phyloP scores from a whole-genome alignment of 2,329 filamentous ascomycete genomes.

The Epichloe glyceriae region DNA sequence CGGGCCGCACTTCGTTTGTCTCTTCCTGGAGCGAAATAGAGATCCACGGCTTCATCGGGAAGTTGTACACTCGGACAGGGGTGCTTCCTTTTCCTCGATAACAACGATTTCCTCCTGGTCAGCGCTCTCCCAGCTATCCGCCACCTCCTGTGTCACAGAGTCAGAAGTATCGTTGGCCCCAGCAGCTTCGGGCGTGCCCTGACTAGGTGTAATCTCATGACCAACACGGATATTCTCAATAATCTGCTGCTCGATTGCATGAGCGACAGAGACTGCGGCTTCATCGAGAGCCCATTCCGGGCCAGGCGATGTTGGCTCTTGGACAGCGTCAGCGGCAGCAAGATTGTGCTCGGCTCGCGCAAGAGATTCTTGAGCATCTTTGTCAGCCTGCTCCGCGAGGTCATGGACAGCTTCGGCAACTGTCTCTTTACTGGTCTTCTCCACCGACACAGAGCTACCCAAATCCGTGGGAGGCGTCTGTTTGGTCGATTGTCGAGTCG shows the following conservation, averaged over 20 bases:
- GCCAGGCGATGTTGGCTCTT: conserved; percentile 22
- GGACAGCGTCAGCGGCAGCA: conserved; percentile 25
- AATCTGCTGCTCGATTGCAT: conserved; percentile 9
- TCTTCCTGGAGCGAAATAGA: conserved; percentile 62
- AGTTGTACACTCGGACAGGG: conserved; percentile 78
- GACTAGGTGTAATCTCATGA: conserved; percentile 36
- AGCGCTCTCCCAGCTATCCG: conserved; percentile 86
- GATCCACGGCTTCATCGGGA: conserved; percentile 93
- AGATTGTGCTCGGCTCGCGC: conserved; percentile 40
- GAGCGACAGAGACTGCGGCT: not conserved
- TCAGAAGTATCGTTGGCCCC: conserved; percentile 36
- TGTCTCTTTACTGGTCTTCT: conserved; percentile 51
- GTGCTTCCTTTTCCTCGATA: conserved; percentile 52
- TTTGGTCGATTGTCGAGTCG: conserved; percentile 11
- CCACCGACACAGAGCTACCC: conserved; percentile 19
- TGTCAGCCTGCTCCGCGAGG: conserved; percentile 40
- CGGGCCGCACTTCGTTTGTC: conserved; percentile 40
- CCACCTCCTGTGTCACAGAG: conserved; percentile 41
- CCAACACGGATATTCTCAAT: conserved; percentile 32
- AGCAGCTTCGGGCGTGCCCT: conserved; percentile 26
- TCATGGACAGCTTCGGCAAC: conserved; percentile 58
- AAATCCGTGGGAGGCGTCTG: conserved; percentile 19
- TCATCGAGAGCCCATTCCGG: conserved; percentile 1
- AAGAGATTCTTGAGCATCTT: conserved; percentile 51
- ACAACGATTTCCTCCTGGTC: conserved; percentile 56